Evolutionary conservation across 2,329 filamentous ascomycete genomes (phyloP), one percentile per base, ranked within the genome.

Genomic region (Colletotrichum tamarilloi): DNA sequence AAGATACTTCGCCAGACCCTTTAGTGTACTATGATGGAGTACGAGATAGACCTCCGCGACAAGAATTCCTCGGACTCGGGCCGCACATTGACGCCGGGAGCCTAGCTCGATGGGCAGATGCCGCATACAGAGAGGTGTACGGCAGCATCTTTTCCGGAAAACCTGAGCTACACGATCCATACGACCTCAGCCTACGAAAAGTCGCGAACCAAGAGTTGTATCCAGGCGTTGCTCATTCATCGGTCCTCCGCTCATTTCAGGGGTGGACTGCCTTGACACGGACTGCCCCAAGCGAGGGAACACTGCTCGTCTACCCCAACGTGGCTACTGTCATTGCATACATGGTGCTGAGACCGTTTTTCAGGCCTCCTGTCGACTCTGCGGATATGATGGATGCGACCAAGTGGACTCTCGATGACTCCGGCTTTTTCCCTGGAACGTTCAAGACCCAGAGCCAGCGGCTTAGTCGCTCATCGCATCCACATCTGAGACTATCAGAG

Each of bases 31-130:
- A 79, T n/a, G 84, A 86, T 65, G 82, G 77, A 5, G 74, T 83
- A 3, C 82, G 84, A 16, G 81, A 82, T 68, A 79, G 84, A 11
- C 79, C 82, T 4, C 82, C 83, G 5, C 78, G 80, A 24, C 79
- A 82, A 35, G 74, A 76, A 0, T 86, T 85, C 72, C 79, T 80
- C 9, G 83, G 84, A 7, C 78, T 85, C 1, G 84, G 84, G 1
- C 84, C 84, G 28, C 84, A 85, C 68, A 84, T 86, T 55, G 84
- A 86, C 73, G 84, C 83, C 1, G 84, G 84, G 24, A 84, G 81
- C 70, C 77, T 86, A 32, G 82, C 79, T 67, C 83, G 84, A 16
- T 86, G 84, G 84, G 83, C 81, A 4, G 82, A 85, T 46, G 76
- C 79, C 1, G 74, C 76, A 2, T 85, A 85, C 66, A 80, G 81